Conservation (phyloP, 2,329 filamentous ascomycete genomes). For the Fusarium armeniacum region DNA sequence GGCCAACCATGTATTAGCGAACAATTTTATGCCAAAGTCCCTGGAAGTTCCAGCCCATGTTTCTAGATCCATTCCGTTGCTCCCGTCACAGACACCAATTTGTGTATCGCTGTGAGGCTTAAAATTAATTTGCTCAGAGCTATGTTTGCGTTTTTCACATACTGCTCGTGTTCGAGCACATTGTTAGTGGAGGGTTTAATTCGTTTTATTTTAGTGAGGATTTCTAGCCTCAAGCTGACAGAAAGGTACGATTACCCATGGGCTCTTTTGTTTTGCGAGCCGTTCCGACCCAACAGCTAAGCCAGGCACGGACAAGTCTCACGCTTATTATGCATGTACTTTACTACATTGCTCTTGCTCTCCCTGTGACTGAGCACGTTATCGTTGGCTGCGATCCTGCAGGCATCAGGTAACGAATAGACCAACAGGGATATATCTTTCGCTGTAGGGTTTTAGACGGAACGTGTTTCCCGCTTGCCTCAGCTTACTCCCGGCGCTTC, state of each 20-base stretch:
- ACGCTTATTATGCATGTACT: neutral
- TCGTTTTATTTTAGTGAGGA: neutral
- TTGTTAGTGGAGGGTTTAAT: constrained; percentile 10
- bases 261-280: neutral
- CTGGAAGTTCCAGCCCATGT: neutral
- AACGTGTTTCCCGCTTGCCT: neutral
- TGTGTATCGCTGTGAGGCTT: too few relatives aligned
- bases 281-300: neutral
- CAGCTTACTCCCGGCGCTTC: neutral
- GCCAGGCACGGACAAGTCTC: neutral
- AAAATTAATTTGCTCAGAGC: neutral
- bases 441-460: too few relatives aligned
- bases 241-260: neutral
- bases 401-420: too few relatives aligned
- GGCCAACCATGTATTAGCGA: neutral
- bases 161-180: constrained; percentile 21
- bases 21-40: neutral
- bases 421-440: neutral
- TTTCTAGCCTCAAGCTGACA: neutral
- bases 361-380: neutral
- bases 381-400: neutral
- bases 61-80: neutral
- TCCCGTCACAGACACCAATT: too few relatives aligned
- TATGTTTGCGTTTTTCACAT: too few relatives aligned
- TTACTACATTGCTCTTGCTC: neutral